A percentile compares a stretch with the other conserved stretches of the same genome.
phyloP scores from a whole-genome alignment of 2,329 filamentous ascomycete species.

The Calonectria henricotiae region DNA sequence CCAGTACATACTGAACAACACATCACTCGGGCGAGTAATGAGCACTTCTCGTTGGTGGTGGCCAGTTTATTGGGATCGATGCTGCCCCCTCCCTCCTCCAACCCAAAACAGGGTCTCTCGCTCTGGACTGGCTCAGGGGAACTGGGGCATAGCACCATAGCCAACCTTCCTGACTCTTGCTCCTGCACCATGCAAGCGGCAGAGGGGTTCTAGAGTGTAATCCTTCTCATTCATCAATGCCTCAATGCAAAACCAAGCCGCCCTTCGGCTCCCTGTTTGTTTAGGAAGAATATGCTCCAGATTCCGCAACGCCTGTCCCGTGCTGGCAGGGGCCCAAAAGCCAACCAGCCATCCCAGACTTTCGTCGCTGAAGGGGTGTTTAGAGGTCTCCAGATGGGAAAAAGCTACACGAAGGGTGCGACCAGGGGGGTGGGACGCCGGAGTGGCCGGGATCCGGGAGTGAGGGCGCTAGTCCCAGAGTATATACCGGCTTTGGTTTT shows the following conservation, averaged over 20 bases:
- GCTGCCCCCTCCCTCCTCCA: conserved; percentile 1
- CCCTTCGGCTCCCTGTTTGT: conserved; percentile 15
- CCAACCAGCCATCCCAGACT: conserved; percentile 16
- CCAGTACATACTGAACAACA: conserved; percentile 24
- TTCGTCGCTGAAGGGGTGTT: conserved; percentile 1
- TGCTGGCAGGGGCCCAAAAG: conserved; percentile 16
- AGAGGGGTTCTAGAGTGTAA: conserved; percentile 5
- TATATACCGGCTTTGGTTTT: not conserved
- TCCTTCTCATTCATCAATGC: conserved; percentile 30
- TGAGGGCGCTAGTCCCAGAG: conserved; percentile 12
- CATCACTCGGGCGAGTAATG: conserved; percentile 31
- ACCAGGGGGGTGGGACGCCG: conserved; percentile 30
- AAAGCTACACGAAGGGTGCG: conserved; percentile 3
- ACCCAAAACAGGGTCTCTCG: conserved; percentile 19
- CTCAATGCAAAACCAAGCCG: conserved; percentile 26
- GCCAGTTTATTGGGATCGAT: conserved; percentile 35
- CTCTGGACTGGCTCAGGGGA: conserved; percentile 29
- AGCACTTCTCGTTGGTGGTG: conserved; percentile 30
- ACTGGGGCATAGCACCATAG: conserved; percentile 12
- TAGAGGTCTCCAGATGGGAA: conserved; percentile 22
- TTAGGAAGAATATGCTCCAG: conserved; percentile 11
- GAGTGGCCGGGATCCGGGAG: conserved; percentile 28
- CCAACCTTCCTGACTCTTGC: conserved; percentile 17
- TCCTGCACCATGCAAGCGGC: conserved; percentile 17
- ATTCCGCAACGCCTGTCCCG: conserved; percentile 6